Evolutionary conservation across 495 filamentous ascomycete species (phyloP).

Genomic region (Daldinia vernicosa): DNA sequence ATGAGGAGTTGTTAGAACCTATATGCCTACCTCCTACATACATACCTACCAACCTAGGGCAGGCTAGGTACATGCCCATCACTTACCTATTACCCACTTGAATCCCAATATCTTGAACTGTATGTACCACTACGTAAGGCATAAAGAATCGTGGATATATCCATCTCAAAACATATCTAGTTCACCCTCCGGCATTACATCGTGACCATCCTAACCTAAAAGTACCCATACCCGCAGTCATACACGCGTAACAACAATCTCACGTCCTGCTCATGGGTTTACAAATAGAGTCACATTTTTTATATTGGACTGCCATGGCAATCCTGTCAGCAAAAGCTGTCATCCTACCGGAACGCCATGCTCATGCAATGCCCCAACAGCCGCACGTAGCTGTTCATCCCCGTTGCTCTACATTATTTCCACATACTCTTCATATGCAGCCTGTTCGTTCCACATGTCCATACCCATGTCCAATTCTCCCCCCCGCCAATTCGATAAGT

Average conservation of each 20-base stretch:
- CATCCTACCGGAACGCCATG: conserved; percentile 47
- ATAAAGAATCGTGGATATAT: background rate
- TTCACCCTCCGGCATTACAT: background rate
- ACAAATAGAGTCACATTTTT: conserved; percentile 9
- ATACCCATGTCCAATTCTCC: background rate
- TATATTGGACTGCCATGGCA: conserved; percentile 21
- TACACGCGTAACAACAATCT: background rate
- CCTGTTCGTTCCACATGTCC: conserved; percentile 2
- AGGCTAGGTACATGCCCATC: no score
- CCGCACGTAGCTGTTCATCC: background rate
- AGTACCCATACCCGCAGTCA: background rate
- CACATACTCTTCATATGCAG: conserved; percentile 14
- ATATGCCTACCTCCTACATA: background rate
- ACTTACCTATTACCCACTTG: background rate
- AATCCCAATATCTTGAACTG: background rate
- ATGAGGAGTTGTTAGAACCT: background rate
- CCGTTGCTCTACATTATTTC: conserved; percentile 23
- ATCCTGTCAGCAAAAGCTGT: conserved; percentile 29
- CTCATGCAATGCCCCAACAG: conserved; percentile 43
- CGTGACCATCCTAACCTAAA: background rate
- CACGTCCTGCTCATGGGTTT: background rate
- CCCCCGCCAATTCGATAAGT: background rate
- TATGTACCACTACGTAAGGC: background rate
- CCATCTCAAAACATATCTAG: background rate
- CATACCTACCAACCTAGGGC: background rate